Conservation (phyloP, 805 yeast species). For the Hyphopichia homilentoma region DNA sequence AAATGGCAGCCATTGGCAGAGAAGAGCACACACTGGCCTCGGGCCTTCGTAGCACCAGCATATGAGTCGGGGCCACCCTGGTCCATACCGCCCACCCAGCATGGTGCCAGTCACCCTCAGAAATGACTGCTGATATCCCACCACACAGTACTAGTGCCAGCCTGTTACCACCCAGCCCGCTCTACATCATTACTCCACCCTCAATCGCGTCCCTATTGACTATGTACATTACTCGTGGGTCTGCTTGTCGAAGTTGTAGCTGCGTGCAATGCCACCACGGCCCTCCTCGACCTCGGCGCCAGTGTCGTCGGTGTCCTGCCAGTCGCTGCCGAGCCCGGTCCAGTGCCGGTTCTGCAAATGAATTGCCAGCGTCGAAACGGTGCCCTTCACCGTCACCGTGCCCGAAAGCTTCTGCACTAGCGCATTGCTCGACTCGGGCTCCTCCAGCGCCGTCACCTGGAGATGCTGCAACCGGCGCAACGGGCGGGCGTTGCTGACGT, state of each 20-base stretch:
- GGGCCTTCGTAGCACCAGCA: too few species aligned
- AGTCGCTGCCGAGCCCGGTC: conserved; percentile 93
- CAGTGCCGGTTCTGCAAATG: conserved; percentile 70
- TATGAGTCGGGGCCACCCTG: too few species aligned
- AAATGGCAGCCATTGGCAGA: too few species aligned
- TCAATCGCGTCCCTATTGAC: too few species aligned
- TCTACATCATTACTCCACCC: too few species aligned
- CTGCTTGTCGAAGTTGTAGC: conserved; percentile 48
- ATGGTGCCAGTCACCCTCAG: too few species aligned
- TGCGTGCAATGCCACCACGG: conserved; percentile 83
- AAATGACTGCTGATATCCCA: too few species aligned
- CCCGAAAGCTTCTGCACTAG: conserved; percentile 56
- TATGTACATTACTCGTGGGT: not conserved
- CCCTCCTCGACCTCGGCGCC: conserved; percentile 87
- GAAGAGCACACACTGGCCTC: too few species aligned
- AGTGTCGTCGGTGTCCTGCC: conserved; percentile 34
- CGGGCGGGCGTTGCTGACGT: conserved; percentile 69
- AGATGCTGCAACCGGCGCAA: conserved; percentile 63
- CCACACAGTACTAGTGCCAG: too few species aligned
- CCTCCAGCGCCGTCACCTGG: conserved; percentile 48
- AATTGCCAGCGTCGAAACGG: conserved; percentile 86
- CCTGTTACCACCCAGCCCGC: too few species aligned
- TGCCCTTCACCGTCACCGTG: conserved; percentile 62
- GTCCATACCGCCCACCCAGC: too few species aligned
- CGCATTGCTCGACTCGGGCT: conserved; percentile 23